These are phyloP conservation scores for Trametes sp. DNA, from an alignment of 1,284 basidiomycete species.

Conservation along the genomic window DNA sequence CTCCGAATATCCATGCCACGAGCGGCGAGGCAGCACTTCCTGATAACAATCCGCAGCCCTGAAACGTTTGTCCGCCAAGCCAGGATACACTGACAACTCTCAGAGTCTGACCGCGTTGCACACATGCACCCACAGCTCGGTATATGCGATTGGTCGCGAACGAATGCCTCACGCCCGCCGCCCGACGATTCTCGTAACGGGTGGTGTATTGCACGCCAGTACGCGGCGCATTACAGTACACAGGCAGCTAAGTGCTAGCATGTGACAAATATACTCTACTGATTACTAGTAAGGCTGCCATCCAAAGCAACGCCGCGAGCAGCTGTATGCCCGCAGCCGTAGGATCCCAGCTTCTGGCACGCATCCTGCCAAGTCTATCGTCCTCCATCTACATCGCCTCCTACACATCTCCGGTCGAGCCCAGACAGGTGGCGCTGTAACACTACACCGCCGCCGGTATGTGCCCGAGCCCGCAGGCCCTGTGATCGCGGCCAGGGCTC, in stretches of 20 bases:
- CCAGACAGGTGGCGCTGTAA: neutral
- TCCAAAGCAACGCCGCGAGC: neutral
- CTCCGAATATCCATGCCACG: neutral
- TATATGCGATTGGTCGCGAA: neutral
- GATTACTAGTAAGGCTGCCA: neutral
- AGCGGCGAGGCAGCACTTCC: neutral
- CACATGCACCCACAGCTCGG: conserved; percentile 18
- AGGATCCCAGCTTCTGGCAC: neutral
- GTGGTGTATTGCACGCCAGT: conserved; percentile 8
- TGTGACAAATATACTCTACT: conserved; percentile 14
- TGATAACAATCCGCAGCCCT: neutral
- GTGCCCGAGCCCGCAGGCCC: neutral
- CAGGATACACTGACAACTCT: too few species aligned
- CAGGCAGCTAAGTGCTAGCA: conserved; percentile 8
- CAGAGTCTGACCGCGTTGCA: conserved; percentile 4
- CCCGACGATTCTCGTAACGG: neutral
- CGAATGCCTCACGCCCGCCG: neutral
- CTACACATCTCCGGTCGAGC: neutral
- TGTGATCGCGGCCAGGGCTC: neutral
- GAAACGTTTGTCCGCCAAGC: neutral
- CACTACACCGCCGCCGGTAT: neutral
- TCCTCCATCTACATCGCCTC: neutral
- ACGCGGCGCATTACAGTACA: conserved; percentile 16
- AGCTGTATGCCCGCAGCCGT: neutral
- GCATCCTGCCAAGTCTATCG: neutral